These are phyloP conservation scores for Xylaria sp. DNA, from an alignment of 2,329 filamentous ascomycete species.

Conservation along the genomic window DNA sequence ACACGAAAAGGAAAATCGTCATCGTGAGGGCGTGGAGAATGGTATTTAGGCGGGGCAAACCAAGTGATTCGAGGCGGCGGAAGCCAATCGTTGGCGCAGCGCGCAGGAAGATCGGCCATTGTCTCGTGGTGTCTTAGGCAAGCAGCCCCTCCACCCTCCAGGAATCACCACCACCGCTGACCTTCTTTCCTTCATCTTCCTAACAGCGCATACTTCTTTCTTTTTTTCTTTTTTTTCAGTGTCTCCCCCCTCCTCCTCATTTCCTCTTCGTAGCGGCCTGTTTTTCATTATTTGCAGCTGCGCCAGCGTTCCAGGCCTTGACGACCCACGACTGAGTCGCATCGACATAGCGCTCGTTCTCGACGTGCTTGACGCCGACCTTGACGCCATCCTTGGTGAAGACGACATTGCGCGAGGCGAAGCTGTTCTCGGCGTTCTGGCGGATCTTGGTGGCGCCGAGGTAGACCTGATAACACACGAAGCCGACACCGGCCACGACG, in stretches of 20 bases:
- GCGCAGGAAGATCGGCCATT: not conserved
- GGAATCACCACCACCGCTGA: not conserved
- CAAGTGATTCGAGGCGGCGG: not conserved
- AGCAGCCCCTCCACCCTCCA: not conserved
- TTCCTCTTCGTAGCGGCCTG: conserved; percentile 41
- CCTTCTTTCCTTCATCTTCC: not conserved
- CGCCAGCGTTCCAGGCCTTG: conserved; percentile 71
- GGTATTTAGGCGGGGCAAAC: not conserved
- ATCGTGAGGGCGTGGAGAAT: conserved; percentile 2
- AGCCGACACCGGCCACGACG: conserved; percentile 67
- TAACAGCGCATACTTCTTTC: not conserved
- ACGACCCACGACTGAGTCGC: conserved; percentile 75
- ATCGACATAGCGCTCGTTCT: conserved; percentile 77
- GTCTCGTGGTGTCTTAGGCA: not conserved
- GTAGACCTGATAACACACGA: conserved; percentile 79
- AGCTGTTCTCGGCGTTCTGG: conserved; percentile 72
- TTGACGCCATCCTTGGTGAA: conserved; percentile 80
- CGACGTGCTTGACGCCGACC: conserved; percentile 75
- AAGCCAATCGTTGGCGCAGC: not conserved
- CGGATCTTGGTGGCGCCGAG: conserved; percentile 73
- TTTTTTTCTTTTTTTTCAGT: not conserved
- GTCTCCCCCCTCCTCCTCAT: not conserved
- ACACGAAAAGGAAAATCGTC: conserved; percentile 26
- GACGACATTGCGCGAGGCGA: conserved; percentile 79
- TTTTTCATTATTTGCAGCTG: conserved; percentile 23